Conservation (phyloP, 495 filamentous ascomycete species). For the Viridothelium virens region DNA sequence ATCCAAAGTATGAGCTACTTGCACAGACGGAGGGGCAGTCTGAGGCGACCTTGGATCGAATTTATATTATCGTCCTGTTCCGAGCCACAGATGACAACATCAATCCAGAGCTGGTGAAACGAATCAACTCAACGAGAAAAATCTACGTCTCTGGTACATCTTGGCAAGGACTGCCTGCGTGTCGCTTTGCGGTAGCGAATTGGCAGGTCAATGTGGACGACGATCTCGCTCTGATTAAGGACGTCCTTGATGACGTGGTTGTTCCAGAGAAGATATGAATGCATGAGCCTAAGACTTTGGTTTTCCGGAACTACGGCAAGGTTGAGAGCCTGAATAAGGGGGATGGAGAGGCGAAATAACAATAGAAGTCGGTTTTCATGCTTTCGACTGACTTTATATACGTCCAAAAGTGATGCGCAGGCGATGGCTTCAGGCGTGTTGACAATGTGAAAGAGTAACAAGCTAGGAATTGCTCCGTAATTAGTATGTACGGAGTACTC, state of each 20-base stretch:
- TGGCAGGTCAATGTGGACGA: conserved; percentile 60
- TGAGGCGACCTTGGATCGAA: conserved; percentile 38
- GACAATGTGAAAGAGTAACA: no score
- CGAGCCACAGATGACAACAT: conserved; percentile 59
- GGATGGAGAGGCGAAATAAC: no score
- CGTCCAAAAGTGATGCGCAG: no score
- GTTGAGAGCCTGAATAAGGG: no score
- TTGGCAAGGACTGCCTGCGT: conserved; percentile 65
- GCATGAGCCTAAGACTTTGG: not conserved
- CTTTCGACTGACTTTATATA: not conserved
- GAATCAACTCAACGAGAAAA: conserved; percentile 64
- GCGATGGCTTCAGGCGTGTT: no score
- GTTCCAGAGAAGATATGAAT: not conserved
- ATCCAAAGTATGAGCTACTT: conserved; percentile 57
- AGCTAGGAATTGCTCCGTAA: no score
- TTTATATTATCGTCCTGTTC: conserved; percentile 76
- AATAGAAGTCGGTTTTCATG: no score
- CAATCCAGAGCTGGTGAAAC: conserved; percentile 55
- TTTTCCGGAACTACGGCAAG: no score
- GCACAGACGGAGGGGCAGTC: conserved; percentile 37
- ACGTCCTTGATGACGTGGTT: conserved; percentile 38
- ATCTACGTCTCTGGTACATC: conserved; percentile 78
- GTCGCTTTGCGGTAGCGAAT: conserved; percentile 73
- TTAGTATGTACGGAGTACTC: no score
- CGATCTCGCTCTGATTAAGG: conserved; percentile 47